Base-by-base conservation (phyloP, 805 yeast species). In the Zygosaccharomyces bailii region DNA sequence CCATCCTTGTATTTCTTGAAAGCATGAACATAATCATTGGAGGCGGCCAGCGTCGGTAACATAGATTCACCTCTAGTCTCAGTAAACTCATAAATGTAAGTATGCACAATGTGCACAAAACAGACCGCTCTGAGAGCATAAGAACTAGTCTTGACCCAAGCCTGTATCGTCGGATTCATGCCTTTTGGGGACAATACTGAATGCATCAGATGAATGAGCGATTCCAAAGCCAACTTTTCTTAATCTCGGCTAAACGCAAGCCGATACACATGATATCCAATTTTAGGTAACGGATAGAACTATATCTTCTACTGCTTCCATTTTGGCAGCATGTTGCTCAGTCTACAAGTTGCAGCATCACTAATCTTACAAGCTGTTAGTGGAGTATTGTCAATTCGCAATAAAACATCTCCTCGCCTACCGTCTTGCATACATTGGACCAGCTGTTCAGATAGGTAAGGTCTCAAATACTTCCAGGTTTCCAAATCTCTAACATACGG, bases 21-120 rank as follows among this genome's bases (percentile, higher is more conserved):
- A 1, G 86, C 85, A 53, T 85, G 85, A 10, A 87, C 95, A 61
- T 76, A 87, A 62, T 91, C 97, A 40, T 83, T 77, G 17, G 75
- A 67, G 7, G 82, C 78, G 42, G 82, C 80, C 17, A 93, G 66
- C 0, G 98, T 89, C 0, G 98, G 97, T 31, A 93, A 73, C 99
- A 93, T 93, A 20, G 96, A 86, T 59, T 89, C 97, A 1, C 99
- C 99, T 51, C 81, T 71, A 0, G 98, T 87, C 56, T 81, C 88
- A 5, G 89, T 76, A 60, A 83, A 79, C 58, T 86, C 95, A 58
- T 79, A 83, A 13, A 83, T 65, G 57, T 81, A 76, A 31, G 79
- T 79, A 51, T 79, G 85, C 6, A 82, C 60, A 8, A 89, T 68
- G 63, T 90, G 97, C 10, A 75, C 59, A 1, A 75, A 69, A 49